phyloP scores from a whole-genome alignment of 768 basidiomycete genomes.

The Chalciporus chontae region DNA sequence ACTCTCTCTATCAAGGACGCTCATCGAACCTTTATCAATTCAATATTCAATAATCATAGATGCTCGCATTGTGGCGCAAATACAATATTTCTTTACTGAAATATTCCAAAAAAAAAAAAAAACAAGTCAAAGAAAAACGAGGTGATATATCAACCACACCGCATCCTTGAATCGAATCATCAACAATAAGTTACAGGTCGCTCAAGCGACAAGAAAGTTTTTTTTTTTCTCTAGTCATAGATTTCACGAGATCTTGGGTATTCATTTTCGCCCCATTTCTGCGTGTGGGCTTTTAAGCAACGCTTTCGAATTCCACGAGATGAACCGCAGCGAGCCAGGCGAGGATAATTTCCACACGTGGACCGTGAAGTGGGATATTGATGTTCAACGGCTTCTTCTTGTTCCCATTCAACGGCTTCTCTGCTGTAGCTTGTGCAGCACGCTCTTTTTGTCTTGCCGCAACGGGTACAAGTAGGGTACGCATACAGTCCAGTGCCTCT shows the following conservation, averaged over 20 bases:
- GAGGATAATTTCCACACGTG: constrained; percentile 79
- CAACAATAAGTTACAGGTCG: constrained; percentile 2
- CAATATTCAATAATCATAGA: not conserved
- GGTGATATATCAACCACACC: constrained; percentile 1
- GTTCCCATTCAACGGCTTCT: constrained; percentile 41
- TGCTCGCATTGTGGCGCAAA: not conserved
- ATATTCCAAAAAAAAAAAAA: not conserved
- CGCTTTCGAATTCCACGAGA: constrained; percentile 63
- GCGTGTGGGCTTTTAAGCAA: constrained; percentile 16
- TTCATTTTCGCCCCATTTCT: not conserved
- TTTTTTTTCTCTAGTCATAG: not conserved
- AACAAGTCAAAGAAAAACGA: too few species aligned
- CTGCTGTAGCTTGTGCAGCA: constrained; percentile 48
- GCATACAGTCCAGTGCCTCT: constrained; percentile 61
- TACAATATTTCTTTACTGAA: not conserved
- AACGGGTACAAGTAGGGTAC: constrained; percentile 73
- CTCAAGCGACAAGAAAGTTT: not conserved
- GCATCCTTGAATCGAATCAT: not conserved
- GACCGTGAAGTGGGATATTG: constrained; percentile 82
- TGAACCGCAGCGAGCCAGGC: constrained; percentile 85
- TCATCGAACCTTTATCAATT: not conserved
- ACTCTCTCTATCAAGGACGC: not conserved
- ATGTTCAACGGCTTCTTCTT: constrained; percentile 65
- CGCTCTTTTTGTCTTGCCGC: constrained; percentile 58
- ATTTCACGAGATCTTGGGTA: constrained; percentile 9